These are phyloP conservation scores for Corymbia maculata DNA, from an alignment of 345 rosid species.

Conservation along the genomic window DNA sequence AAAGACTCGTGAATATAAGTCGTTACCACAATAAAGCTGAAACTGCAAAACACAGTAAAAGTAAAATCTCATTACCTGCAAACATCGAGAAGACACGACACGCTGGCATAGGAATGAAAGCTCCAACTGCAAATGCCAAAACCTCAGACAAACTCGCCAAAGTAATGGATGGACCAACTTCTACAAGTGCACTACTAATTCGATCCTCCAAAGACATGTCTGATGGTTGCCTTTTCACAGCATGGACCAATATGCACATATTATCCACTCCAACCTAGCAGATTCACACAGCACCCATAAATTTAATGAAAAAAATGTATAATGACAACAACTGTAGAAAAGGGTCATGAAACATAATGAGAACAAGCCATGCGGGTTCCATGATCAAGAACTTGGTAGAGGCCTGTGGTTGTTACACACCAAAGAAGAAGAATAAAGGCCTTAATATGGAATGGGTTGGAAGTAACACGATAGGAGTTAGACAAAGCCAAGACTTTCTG, in stretches of 20 bases:
- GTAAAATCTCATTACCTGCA: slow-evolving; percentile 50
- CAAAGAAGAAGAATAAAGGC: not conserved
- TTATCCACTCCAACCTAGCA: slow-evolving; percentile 93
- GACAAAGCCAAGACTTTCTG: not conserved
- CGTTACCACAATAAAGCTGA: not conserved
- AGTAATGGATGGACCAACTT: slow-evolving; percentile 97
- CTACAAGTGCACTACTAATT: slow-evolving; percentile 90
- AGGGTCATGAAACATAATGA: not conserved
- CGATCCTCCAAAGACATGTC: slow-evolving; percentile 67
- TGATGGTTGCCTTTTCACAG: slow-evolving; percentile 78
- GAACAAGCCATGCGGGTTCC: not conserved
- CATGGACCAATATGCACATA: slow-evolving; percentile 96
- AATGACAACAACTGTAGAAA: not conserved
- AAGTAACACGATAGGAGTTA: not conserved
- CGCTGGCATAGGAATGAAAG: slow-evolving; percentile 95
- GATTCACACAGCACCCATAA: not conserved
- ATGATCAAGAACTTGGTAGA: not conserved
- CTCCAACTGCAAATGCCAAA: slow-evolving; percentile 95
- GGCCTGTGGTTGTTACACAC: not conserved
- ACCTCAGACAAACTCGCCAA: slow-evolving; percentile 94
- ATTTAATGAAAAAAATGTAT: not conserved
- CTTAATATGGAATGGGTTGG: not conserved
- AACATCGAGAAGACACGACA: slow-evolving; percentile 96
- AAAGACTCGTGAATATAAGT: not conserved
- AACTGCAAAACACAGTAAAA: not conserved